A percentile compares a stretch with the other conserved stretches of the same genome.
Evolutionary conservation across 2,329 filamentous ascomycete genomes (phyloP).

Genomic region (Ophiosphaerella korrae): DNA sequence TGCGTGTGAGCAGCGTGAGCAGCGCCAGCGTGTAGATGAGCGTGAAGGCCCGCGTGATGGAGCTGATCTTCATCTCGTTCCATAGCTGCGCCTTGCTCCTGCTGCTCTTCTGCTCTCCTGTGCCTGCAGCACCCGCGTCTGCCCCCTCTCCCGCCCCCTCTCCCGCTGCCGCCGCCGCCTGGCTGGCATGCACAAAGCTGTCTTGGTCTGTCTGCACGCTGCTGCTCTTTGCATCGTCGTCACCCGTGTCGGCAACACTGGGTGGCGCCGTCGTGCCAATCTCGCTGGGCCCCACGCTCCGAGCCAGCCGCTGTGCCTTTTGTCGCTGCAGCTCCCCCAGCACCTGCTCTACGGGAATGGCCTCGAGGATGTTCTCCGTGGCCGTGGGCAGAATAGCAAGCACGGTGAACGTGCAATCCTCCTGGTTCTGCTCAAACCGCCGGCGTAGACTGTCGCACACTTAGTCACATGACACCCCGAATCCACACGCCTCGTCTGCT

Average conservation of each 20-base stretch:
- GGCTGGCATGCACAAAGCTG: constrained; percentile 82
- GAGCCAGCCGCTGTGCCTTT: constrained; percentile 74
- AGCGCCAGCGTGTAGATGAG: constrained; percentile 89
- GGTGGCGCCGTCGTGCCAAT: constrained; percentile 64
- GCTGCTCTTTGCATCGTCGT: constrained; percentile 80
- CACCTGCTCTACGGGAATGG: constrained; percentile 88
- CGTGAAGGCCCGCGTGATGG: constrained; percentile 88
- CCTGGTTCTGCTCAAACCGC: constrained; percentile 98
- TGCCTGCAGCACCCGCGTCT: constrained; percentile 11
- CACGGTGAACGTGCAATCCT: constrained; percentile 97
- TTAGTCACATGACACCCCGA: neutral
- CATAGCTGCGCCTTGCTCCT: constrained; percentile 92
- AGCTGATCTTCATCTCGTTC: constrained; percentile 96
- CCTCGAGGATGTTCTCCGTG: constrained; percentile 84
- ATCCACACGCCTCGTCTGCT: constrained; percentile 23
- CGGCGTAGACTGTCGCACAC: constrained; percentile 72
- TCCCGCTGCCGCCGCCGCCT: constrained; percentile 57
- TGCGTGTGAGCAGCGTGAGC: constrained; percentile 87
- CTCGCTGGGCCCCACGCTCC: constrained; percentile 62
- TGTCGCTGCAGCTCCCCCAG: constrained; percentile 94
- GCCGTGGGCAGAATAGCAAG: constrained; percentile 93
- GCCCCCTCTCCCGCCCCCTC: constrained; percentile 53
- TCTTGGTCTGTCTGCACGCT: constrained; percentile 72
- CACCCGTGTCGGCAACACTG: constrained; percentile 64
- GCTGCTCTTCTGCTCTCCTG: constrained; percentile 61